Base-by-base conservation (phyloP, 129 eudicot genomes). In the Arctium minus region DNA sequence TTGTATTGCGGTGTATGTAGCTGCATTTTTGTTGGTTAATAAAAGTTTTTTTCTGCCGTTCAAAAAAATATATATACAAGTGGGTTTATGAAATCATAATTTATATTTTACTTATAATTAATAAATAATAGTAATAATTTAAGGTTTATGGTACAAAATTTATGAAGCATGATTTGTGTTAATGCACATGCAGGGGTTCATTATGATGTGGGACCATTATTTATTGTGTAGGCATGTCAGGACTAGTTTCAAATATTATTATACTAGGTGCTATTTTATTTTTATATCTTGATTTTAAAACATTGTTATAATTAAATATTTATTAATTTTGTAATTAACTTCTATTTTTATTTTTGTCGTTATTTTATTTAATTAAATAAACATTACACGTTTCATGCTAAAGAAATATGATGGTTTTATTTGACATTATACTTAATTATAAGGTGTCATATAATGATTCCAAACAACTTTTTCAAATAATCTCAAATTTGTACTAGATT, bases 171-270 rank as follows among this genome's bases (percentile, higher is more conserved):
- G 48, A 53, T 73, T 73, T 60, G 74, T 60, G 65, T 17, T 73
- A 70, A 81, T 62, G 85, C 85, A 81, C 79, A 74, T 60, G 85
- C 67, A 73, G 74, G 46, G 79, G 32, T 42, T 56, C 71, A 70
- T 8, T 37, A 39, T 62, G 31, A 56, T 15, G 85, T 74, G 79
- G 85, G 85, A 3, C 85, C 85, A 38, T 17, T 0, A 60, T 38
- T 35, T 81, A 44, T 22, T 73, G 29, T 35, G 53, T 70, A 80
- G 83, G 70, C 76, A 15, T 31, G 48, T 64, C 73, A 68, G 73
- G 22, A 27, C 53, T 31, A 46, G 2, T 70, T 48, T 80, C 27
- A 22, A 22, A 22, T 22, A 22, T 22, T 22, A 22, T 0, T 22
- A 22, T 22, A 13, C 18, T 50, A 50, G 27, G 65, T 56, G 27